Evolutionary conservation across 345 rosid genomes (phyloP).

Genomic region (Eucalyptus tenuipes): DNA sequence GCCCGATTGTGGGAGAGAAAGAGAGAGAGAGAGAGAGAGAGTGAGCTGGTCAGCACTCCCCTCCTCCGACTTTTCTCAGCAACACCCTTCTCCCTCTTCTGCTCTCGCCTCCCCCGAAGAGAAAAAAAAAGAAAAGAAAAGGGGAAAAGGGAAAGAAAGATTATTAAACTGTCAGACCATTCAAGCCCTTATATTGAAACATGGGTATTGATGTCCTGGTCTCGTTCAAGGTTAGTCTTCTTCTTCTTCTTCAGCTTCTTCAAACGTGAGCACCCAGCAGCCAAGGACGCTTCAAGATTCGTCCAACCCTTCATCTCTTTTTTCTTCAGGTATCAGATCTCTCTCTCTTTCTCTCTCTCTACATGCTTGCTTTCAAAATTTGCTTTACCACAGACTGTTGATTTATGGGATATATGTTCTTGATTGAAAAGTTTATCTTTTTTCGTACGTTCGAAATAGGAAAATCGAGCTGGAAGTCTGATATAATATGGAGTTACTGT

Average conservation of each 20-base stretch:
- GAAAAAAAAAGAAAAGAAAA: neutral
- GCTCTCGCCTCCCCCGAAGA: neutral
- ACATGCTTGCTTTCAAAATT: neutral
- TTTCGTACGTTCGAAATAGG: neutral
- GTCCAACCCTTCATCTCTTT: neutral
- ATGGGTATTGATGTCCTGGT: neutral
- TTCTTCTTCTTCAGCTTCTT: neutral
- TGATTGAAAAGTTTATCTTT: neutral
- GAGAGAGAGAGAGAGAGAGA: neutral
- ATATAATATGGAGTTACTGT: neutral
- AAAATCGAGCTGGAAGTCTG: neutral
- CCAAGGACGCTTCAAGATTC: neutral
- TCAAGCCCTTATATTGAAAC: neutral
- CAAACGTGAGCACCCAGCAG: neutral
- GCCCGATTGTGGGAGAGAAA: neutral
- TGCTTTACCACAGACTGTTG: neutral
- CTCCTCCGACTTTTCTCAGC: neutral
- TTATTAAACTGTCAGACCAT: neutral
- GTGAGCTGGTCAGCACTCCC: neutral
- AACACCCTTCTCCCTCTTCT: neutral
- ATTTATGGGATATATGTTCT: neutral
- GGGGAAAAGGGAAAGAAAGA: neutral
- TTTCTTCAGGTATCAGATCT: neutral
- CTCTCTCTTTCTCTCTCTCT: neutral
- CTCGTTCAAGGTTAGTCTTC: neutral